Evolutionary conservation across 1,284 basidiomycete genomes (phyloP), one percentile per base, ranked within the genome.

Genomic region (Leucoagaricus sp.): DNA sequence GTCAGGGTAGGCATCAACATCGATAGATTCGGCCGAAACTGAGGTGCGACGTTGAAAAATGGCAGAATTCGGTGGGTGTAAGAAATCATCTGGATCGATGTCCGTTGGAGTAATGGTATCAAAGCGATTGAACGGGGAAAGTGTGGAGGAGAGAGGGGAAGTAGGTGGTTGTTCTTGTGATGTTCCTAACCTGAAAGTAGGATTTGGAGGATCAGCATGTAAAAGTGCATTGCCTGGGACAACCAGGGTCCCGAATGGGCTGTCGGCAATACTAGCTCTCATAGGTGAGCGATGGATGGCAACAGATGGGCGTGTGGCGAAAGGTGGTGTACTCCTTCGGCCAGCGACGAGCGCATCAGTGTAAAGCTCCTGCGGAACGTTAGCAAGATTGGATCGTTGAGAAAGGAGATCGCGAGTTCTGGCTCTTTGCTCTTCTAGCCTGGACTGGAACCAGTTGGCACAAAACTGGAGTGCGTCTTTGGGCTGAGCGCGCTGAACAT

Each of bases 11-110:
- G 84, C 82, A 65, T 92, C 87, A 25, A 97, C 91, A 1, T 88
- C 84, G 68, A 98, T 94, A 3, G 94, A 94, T 73, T 99, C 96
- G n/a, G 97, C 96, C 55, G 93, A 96, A 58, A 99, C 95, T 33
- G 95, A 98, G 2, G 93, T 93, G 41, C 96, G 86, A 42, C 96
- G 85, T 25, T 91, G 93, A 62, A 98, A 85, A 58, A 96, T 93
- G 29, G 84, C 90, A 72, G 88, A 81, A 15, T 81, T 83, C 19
- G 84, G 86, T 3, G 83, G 83, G 52, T 82, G 84, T 42, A 87
- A 80, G 69, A 81, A 89, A 68, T 85, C 86, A 13, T 77, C 81
- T 19, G 79, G 76, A 60, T 76, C 75, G 48, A 77, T 70, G 38
- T 79, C 75, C 52, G 74, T 76, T 49, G 72, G 80, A 4, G 83